Conservation (phyloP, 352 stramenopile species). For the Pythium scleroteichum region DNA sequence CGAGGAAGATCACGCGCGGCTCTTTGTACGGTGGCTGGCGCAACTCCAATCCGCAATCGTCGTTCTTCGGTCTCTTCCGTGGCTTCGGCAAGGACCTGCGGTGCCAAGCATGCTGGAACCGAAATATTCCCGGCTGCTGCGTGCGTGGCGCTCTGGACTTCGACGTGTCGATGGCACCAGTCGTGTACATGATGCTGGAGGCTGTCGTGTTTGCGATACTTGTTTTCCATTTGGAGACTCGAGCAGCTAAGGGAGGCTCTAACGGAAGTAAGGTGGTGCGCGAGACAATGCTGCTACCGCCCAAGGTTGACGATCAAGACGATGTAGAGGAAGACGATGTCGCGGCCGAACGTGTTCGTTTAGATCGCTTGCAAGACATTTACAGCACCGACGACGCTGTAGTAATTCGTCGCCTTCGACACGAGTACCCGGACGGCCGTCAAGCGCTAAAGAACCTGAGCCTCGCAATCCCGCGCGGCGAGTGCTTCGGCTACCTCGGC, state of each 20-base stretch:
- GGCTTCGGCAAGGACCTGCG: conserved; percentile 42
- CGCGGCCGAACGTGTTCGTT: conserved; percentile 15
- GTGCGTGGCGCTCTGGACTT: conserved; percentile 54
- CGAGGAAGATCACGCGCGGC: conserved; percentile 62
- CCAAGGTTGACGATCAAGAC: not conserved
- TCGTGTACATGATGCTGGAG: conserved; percentile 55
- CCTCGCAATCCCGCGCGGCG: conserved; percentile 64
- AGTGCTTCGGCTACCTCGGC: conserved; percentile 78
- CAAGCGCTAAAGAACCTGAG: conserved; percentile 61
- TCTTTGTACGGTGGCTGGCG: conserved; percentile 38
- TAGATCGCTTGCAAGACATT: conserved; percentile 12
- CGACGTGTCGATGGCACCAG: conserved; percentile 49
- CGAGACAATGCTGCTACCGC: conserved; percentile 4
- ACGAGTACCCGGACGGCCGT: conserved; percentile 37
- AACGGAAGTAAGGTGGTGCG: not conserved
- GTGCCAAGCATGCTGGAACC: conserved; percentile 58
- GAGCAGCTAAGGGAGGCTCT: conserved; percentile 13
- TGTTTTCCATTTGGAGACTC: conserved; percentile 46
- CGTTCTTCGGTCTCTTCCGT: conserved; percentile 56
- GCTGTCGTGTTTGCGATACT: conserved; percentile 49
- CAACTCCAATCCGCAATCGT: conserved; percentile 35
- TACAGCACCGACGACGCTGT: conserved; percentile 28
- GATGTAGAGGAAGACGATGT: conserved; percentile 28
- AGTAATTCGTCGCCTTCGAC: conserved; percentile 48
- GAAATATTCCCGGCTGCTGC: conserved; percentile 38